Percentiles rank a stretch among this genome's conserved stretches.
phyloP scores from a whole-genome alignment of 2,329 filamentous ascomycete species.

The Amauroascus niger region DNA sequence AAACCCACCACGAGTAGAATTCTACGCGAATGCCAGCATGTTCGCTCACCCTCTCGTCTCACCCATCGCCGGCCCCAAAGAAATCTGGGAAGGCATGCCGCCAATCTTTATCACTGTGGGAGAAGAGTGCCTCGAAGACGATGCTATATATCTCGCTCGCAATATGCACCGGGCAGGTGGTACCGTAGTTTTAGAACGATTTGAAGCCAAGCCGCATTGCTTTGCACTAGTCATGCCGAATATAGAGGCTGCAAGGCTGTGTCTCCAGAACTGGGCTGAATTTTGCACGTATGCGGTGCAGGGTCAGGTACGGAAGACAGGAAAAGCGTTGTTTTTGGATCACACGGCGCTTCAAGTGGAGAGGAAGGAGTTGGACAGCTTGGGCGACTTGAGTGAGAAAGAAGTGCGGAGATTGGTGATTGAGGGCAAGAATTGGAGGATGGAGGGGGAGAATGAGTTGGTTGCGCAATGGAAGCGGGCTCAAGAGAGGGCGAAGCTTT shows the following conservation, averaged over 20 bases:
- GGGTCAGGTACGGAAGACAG: conserved; percentile 21
- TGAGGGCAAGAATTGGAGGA: conserved; percentile 25
- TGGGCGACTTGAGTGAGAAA: conserved; percentile 29
- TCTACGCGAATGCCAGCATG: conserved; percentile 33
- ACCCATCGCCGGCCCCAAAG: conserved; percentile 28
- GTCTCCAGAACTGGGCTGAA: conserved; percentile 46
- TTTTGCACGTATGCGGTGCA: conserved; percentile 40
- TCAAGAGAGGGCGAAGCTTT: conserved; percentile 14
- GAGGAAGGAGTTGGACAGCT: conserved; percentile 28
- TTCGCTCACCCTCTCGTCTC: conserved; percentile 35
- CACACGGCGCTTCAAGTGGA: conserved; percentile 23
- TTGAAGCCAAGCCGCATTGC: conserved; percentile 41
- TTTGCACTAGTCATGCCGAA: conserved; percentile 49
- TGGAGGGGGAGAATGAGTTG: conserved; percentile 30
- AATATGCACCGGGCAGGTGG: conserved; percentile 32
- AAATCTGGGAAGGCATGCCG: conserved; percentile 35
- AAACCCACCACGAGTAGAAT: conserved; percentile 35
- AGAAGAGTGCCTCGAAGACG: conserved; percentile 37
- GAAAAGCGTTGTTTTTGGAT: conserved; percentile 25
- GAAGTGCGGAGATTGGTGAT: conserved; percentile 28
- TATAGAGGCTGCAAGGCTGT: conserved; percentile 41
- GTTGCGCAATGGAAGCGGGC: conserved; percentile 24
- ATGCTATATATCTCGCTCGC: conserved; percentile 33
- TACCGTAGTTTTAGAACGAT: conserved; percentile 32
- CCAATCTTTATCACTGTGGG: conserved; percentile 36